These are phyloP conservation scores for Macrophomina pseudophaseolina DNA, from an alignment of 2,329 filamentous ascomycete species.

Conservation along the genomic window DNA sequence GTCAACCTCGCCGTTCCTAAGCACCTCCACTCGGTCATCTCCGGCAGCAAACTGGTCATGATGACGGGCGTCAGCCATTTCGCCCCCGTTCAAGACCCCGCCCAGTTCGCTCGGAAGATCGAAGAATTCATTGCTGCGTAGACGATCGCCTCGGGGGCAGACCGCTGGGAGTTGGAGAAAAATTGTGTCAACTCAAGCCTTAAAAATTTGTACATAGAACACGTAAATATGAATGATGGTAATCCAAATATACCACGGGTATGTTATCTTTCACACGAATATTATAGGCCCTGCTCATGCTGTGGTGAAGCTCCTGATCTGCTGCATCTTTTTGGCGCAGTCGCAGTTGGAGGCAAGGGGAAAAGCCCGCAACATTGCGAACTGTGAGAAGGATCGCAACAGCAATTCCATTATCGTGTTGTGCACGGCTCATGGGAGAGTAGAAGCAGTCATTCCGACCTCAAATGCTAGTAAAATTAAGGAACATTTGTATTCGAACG, in stretches of 20 bases:
- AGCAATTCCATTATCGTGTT: too few species aligned
- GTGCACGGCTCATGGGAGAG: too few species aligned
- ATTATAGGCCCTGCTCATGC: neutral
- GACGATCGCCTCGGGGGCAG: neutral
- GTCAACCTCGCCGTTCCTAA: constrained; percentile 46
- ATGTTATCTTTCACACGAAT: neutral
- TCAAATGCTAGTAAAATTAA: too few species aligned
- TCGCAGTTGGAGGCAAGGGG: too few species aligned
- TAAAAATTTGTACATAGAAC: neutral
- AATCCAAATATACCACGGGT: neutral
- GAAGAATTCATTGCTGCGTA: constrained; percentile 26
- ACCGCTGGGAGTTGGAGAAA: neutral
- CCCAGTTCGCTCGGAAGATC: constrained; percentile 30
- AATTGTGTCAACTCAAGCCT: neutral
- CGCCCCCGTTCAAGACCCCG: constrained; percentile 50
- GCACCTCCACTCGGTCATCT: constrained; percentile 44
- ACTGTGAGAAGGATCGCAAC: too few species aligned
- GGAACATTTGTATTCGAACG: too few species aligned
- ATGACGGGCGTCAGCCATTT: constrained; percentile 51
- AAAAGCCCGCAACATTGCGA: too few species aligned
- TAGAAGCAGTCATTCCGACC: too few species aligned
- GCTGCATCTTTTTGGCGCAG: neutral
- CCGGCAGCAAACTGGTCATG: constrained; percentile 45
- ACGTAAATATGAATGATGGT: neutral
- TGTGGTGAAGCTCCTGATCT: neutral